Conservation (phyloP, 1,284 basidiomycete genomes). For the Ganoderma leucocontextum region DNA sequence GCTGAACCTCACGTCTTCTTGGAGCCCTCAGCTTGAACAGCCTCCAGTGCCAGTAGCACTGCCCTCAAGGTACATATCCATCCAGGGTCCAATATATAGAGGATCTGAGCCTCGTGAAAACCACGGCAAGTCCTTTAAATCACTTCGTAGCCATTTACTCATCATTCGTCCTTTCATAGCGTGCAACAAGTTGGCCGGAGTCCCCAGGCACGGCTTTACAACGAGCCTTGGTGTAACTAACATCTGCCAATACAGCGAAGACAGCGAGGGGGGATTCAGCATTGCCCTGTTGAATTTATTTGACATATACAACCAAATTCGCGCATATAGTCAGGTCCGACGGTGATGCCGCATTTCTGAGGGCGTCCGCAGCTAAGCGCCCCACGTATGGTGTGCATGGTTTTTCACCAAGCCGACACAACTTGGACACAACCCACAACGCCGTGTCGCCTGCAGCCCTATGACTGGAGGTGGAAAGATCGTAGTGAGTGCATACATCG, state of each 20-base stretch:
- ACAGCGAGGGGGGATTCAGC: background rate
- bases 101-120: background rate
- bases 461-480: background rate
- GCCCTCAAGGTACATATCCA: background rate
- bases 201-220: background rate
- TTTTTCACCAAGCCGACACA: background rate
- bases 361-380: background rate
- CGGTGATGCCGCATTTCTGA: background rate
- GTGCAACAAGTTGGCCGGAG: background rate
- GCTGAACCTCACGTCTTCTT: background rate
- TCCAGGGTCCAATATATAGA: background rate
- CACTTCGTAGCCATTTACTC: background rate
- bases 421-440: too few species aligned
- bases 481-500: constrained; percentile 26
- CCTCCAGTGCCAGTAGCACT: background rate
- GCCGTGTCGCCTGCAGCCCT: background rate
- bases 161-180: background rate
- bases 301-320: background rate
- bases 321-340: background rate
- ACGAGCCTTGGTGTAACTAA: background rate
- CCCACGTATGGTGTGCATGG: background rate
- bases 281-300: background rate
- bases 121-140: background rate
- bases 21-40: background rate
- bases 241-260: background rate